Percentiles rank a stretch among this genome's conserved stretches.
These are phyloP conservation scores for Suillus discolor DNA, from an alignment of 768 basidiomycete species.

Conservation along the genomic window DNA sequence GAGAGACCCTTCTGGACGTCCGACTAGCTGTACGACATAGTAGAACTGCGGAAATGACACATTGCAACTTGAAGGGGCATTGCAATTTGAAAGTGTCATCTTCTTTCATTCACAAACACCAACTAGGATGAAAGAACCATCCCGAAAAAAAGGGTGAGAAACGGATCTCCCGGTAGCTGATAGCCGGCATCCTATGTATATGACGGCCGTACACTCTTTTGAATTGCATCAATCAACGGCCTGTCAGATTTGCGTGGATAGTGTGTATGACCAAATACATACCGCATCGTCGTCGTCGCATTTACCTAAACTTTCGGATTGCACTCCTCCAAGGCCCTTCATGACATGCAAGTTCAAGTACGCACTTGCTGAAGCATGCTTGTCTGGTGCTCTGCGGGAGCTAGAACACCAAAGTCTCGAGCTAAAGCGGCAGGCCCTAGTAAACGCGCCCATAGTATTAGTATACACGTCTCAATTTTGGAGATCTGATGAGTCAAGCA, in stretches of 20 bases:
- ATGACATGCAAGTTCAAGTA: background rate
- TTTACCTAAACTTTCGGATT: background rate
- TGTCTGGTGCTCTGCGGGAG: background rate
- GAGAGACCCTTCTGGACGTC: background rate
- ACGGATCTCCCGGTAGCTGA: background rate
- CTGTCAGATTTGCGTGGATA: background rate
- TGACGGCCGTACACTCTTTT: background rate
- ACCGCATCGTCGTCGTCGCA: background rate
- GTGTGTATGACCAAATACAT: background rate
- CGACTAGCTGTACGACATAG: background rate
- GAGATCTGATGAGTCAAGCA: background rate
- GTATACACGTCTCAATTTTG: too few species aligned
- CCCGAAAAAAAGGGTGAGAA: background rate
- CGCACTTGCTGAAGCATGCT: background rate
- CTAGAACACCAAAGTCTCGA: background rate
- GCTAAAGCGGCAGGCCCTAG: background rate
- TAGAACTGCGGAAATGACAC: background rate
- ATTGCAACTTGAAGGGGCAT: background rate
- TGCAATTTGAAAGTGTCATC: too few species aligned
- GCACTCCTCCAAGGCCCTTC: background rate
- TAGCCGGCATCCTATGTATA: background rate
- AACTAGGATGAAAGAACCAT: background rate
- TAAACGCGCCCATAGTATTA: too few species aligned
- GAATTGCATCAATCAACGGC: background rate
- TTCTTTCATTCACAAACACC: background rate